These are phyloP conservation scores for Quambalaria eucalypti DNA, from an alignment of 1,284 basidiomycete species.

Conservation along the genomic window DNA sequence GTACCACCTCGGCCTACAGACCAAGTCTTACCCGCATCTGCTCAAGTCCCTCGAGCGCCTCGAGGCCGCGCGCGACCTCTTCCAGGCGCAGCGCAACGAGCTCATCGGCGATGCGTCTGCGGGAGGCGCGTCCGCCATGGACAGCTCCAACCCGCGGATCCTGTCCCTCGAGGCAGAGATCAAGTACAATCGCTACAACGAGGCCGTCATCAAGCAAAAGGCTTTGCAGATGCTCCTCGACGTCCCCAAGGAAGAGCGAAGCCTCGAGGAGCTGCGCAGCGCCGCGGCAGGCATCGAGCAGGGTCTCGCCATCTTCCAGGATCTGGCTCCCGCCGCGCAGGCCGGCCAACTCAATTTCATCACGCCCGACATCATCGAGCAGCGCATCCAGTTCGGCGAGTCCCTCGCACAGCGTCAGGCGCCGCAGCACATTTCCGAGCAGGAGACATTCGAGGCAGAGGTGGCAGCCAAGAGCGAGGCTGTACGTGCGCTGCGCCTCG, in stretches of 20 bases:
- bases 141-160: neutral
- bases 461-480: constrained; percentile 18
- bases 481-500: constrained; percentile 24
- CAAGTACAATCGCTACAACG: constrained; percentile 39
- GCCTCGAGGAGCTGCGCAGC: constrained; percentile 17
- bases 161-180: constrained; percentile 16
- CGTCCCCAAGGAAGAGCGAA: constrained; percentile 23
- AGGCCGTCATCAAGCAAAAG: constrained; percentile 41
- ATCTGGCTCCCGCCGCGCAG: constrained; percentile 28
- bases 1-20: constrained; percentile 37
- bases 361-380: constrained; percentile 39
- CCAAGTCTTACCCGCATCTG: constrained; percentile 23
- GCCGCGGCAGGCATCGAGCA: constrained; percentile 29
- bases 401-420: constrained; percentile 31
- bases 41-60: constrained; percentile 27
- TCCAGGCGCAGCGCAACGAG: constrained; percentile 1
- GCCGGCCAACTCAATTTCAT: constrained; percentile 32
- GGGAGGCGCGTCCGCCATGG: neutral
- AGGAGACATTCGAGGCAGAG: constrained; percentile 30
- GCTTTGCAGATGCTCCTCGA: constrained; percentile 42
- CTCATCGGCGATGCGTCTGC: neutral
- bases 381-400: constrained; percentile 41
- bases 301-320: constrained; percentile 19
- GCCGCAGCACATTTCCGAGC: constrained; percentile 21
- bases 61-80: constrained; percentile 13